These are phyloP conservation scores for Posidonia oceanica DNA, from an alignment of 116 monocot species.

Conservation along the genomic window DNA sequence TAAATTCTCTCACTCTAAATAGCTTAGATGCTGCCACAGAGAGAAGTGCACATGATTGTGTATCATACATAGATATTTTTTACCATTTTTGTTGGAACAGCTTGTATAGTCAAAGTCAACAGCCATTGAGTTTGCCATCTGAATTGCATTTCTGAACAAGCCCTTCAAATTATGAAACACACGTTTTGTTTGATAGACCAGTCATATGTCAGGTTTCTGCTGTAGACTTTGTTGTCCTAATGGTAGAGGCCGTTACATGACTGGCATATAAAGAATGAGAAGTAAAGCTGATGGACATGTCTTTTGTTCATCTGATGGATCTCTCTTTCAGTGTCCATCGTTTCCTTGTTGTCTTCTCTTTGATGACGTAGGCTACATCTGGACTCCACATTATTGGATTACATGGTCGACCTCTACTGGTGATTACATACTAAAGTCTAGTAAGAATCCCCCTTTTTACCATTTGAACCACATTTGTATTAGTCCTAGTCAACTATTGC, in stretches of 20 bases:
- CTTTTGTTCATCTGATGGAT: slow-evolving; percentile 6
- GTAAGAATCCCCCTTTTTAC: no score
- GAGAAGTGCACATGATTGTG: no score
- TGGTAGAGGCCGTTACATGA: slow-evolving; percentile 12
- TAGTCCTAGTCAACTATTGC: no score
- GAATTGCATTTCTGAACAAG: no score
- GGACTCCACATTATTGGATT: slow-evolving; percentile 8
- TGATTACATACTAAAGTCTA: no score
- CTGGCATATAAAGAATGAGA: slow-evolving; percentile 13
- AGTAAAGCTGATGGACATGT: slow-evolving; percentile 2
- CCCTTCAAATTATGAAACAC: no score
- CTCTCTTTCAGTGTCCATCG: slow-evolving; percentile 15
- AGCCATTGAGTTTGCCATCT: no score
- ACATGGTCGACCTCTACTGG: background rate
- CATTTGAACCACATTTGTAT: no score
- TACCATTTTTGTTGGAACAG: background rate
- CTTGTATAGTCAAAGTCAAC: background rate
- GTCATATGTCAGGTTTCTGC: slow-evolving; percentile 17
- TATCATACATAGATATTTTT: background rate
- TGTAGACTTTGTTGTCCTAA: background rate
- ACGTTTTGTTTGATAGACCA: background rate
- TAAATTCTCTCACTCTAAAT: no score
- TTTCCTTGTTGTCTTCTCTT: slow-evolving; percentile 13
- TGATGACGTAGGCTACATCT: slow-evolving; percentile 14
- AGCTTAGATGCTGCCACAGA: background rate